These are phyloP conservation scores for Chalciporus piperatoides DNA, from an alignment of 1,284 basidiomycete species.

Conservation along the genomic window DNA sequence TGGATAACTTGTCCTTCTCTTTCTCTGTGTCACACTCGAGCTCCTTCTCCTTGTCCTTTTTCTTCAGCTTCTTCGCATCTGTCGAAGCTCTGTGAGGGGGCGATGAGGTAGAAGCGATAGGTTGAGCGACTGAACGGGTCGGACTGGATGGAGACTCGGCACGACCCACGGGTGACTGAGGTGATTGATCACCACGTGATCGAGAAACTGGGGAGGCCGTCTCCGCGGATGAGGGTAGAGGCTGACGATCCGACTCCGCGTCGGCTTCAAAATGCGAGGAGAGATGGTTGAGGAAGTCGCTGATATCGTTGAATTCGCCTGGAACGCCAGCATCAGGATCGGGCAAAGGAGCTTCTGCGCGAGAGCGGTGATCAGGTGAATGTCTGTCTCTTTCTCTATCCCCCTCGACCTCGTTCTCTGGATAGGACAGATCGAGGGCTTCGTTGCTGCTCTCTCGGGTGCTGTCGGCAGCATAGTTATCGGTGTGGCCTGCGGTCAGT, in stretches of 20 bases:
- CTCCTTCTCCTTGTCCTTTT: slow-evolving; percentile 32
- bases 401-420: slow-evolving; percentile 40
- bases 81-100: slow-evolving; percentile 19
- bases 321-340: slow-evolving; percentile 45
- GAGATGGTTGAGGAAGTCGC: slow-evolving; percentile 69
- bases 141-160: slow-evolving; percentile 31
- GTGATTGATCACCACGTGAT: slow-evolving; percentile 25
- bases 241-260: slow-evolving; percentile 40
- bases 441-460: slow-evolving; percentile 41
- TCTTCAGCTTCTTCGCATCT: slow-evolving; percentile 40
- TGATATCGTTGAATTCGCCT: slow-evolving; percentile 64
- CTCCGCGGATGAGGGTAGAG: slow-evolving; percentile 23
- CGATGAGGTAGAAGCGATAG: slow-evolving; percentile 33
- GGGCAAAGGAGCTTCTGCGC: slow-evolving; percentile 24
- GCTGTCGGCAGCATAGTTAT: slow-evolving; percentile 30
- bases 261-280: slow-evolving; percentile 63
- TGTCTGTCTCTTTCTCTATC: slow-evolving; percentile 27
- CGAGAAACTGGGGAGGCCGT: slow-evolving; percentile 33
- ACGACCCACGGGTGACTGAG: slow-evolving; percentile 20
- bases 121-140: slow-evolving; percentile 33
- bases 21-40: slow-evolving; percentile 32
- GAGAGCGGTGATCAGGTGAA: slow-evolving; percentile 31
- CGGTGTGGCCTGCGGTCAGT: slow-evolving; percentile 52
- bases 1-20: slow-evolving; percentile 28
- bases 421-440: slow-evolving; percentile 57